A percentile compares a stretch with the other conserved stretches of the same genome.
phyloP scores from a whole-genome alignment of 768 basidiomycete species.

The Tulasnella sp. region DNA sequence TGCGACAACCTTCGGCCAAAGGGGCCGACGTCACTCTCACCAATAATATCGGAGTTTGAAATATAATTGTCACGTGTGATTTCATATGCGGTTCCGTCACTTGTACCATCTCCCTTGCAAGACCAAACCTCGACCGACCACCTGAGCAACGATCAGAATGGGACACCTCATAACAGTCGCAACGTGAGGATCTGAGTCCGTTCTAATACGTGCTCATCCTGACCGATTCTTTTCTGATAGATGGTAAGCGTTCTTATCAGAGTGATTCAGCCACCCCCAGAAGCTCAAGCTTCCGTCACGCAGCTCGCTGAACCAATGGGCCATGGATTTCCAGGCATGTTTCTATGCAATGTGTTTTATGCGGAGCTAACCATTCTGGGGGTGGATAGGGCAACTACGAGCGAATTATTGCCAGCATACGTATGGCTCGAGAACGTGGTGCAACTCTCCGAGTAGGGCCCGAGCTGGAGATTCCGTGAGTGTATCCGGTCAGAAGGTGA shows the following conservation, averaged over 20 bases:
- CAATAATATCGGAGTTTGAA: conserved; percentile 11
- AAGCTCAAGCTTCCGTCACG: neutral
- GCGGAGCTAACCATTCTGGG: neutral
- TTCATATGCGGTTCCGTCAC: neutral
- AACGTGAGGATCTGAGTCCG: conserved; percentile 58
- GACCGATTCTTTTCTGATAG: conserved; percentile 34
- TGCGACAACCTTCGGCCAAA: neutral
- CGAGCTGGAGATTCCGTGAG: conserved; percentile 92
- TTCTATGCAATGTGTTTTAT: neutral
- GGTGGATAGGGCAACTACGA: conserved; percentile 81
- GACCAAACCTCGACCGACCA: neutral
- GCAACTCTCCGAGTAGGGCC: conserved; percentile 94
- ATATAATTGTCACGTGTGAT: conserved; percentile 3
- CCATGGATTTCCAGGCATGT: conserved; percentile 83
- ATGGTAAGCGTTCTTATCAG: conserved; percentile 41
- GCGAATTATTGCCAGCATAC: conserved; percentile 85
- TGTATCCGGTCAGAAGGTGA: neutral
- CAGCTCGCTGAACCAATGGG: conserved; percentile 97
- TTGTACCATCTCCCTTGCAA: neutral
- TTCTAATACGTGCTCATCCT: neutral
- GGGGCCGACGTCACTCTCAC: neutral
- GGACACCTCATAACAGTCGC: conserved; percentile 87
- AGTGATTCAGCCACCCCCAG: conserved; percentile 15
- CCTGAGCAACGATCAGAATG: conserved; percentile 49
- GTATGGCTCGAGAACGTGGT: conserved; percentile 83